Evolutionary conservation across 192 early-diverging fungal genomes (phyloP).

Genomic region (Rhizophagus sp.): DNA sequence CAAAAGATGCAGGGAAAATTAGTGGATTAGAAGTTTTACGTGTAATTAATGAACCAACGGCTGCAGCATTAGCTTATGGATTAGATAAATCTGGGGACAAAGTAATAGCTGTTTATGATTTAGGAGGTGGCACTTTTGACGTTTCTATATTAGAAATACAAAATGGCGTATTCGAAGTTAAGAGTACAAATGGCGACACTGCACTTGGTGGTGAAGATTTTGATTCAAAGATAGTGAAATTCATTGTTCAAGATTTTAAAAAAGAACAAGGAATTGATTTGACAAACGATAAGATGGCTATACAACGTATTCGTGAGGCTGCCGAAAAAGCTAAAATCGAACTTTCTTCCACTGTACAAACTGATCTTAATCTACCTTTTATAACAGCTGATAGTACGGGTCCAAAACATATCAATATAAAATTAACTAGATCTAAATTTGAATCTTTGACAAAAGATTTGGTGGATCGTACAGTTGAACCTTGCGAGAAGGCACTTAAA

Average conservation of each 20-base stretch:
- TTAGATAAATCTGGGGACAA: conserved; percentile 82
- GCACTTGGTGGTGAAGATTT: conserved; percentile 79
- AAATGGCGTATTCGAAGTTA: conserved; percentile 97
- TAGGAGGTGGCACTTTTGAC: conserved; percentile 98
- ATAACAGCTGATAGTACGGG: conserved; percentile 86
- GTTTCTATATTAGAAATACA: conserved; percentile 96
- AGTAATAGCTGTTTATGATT: conserved; percentile 92
- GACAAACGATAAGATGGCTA: conserved; percentile 87
- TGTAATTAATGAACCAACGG: conserved; percentile 95
- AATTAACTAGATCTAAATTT: conserved; percentile 88
- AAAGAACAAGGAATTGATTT: conserved; percentile 89
- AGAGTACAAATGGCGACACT: conserved; percentile 97
- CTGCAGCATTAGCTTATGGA: conserved; percentile 89
- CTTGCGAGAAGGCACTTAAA: conserved; percentile 96
- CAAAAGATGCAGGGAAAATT: conserved; percentile 92
- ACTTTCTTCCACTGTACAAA: conserved; percentile 88
- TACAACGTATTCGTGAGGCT: conserved; percentile 98
- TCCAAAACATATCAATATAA: conserved; percentile 98
- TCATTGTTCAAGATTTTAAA: conserved; percentile 88
- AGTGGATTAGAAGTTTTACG: conserved; percentile 85
- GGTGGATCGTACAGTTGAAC: conserved; percentile 85
- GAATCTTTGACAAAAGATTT: conserved; percentile 80
- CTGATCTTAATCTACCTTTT: conserved; percentile 96
- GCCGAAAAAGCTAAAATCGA: conserved; percentile 99
- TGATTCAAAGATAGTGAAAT: conserved; percentile 70